Conservation (phyloP, 2,329 filamentous ascomycete genomes). For the Plenodomus lindquistii region DNA sequence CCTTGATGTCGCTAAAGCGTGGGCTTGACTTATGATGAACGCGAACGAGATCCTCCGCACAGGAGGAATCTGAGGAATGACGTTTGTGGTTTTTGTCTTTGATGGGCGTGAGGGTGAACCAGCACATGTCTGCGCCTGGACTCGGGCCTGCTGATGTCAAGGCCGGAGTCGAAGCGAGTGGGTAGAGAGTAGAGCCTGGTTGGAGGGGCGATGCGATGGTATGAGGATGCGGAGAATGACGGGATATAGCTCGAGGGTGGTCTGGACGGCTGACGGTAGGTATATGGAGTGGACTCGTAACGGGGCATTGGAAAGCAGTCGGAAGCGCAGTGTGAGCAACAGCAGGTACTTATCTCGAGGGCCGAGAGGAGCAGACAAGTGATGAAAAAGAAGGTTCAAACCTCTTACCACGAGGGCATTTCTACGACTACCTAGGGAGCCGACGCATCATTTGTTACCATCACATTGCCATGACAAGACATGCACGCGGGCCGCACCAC, state of each 20-base stretch:
- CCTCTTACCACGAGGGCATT: background rate
- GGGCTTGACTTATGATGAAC: constrained; percentile 24
- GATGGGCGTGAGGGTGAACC: constrained; percentile 36
- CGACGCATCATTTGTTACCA: constrained; percentile 20
- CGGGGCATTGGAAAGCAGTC: constrained; percentile 24
- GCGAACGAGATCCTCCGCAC: constrained; percentile 35
- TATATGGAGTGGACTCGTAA: constrained; percentile 17
- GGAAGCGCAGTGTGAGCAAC: constrained; percentile 7
- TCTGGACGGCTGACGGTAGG: constrained; percentile 18
- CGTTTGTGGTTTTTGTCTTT: constrained; percentile 22
- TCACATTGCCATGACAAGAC: constrained; percentile 15
- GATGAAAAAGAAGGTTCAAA: background rate
- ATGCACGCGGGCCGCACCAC: constrained; percentile 21
- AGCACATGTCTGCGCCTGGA: constrained; percentile 29
- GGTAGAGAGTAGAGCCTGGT: constrained; percentile 22
- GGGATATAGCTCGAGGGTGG: constrained; percentile 26
- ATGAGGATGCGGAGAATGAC: constrained; percentile 18
- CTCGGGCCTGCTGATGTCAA: constrained; percentile 8
- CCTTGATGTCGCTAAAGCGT: constrained; percentile 26
- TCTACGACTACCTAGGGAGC: background rate
- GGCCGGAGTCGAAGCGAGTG: constrained; percentile 19
- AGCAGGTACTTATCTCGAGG: constrained; percentile 19
- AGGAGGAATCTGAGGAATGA: constrained; percentile 25
- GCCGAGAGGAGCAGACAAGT: background rate
- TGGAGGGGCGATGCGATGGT: constrained; percentile 30